Conservation (phyloP, 495 filamentous ascomycete species). For the Xylaria flabelliformis region DNA sequence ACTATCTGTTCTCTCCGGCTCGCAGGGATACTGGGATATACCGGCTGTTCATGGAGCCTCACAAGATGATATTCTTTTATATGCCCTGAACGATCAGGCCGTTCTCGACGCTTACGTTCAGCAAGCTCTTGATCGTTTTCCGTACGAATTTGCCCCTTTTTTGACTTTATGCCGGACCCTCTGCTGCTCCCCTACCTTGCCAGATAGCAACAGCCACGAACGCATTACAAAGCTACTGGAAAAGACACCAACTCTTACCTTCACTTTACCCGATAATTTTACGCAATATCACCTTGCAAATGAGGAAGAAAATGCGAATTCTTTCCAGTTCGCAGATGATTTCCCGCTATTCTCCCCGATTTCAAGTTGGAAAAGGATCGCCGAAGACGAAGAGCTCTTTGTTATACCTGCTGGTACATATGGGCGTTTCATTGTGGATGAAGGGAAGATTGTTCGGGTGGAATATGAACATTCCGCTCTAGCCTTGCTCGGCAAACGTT, state of each 20-base stretch:
- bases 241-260: constrained; percentile 73
- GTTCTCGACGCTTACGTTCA: constrained; percentile 64
- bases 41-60: constrained; percentile 43
- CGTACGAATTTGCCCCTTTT: constrained; percentile 86
- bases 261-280: constrained; percentile 69
- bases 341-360: constrained; percentile 59
- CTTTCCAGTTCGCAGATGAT: constrained; percentile 59
- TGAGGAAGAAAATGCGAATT: constrained; percentile 84
- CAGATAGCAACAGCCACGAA: constrained; percentile 58
- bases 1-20: constrained; percentile 64
- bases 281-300: constrained; percentile 72
- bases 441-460: constrained; percentile 60
- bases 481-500: constrained; percentile 75
- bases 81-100: constrained; percentile 61
- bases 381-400: constrained; percentile 49
- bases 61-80: constrained; percentile 54
- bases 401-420: constrained; percentile 66
- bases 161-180: constrained; percentile 55
- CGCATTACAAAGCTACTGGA: constrained; percentile 63
- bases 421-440: constrained; percentile 74
- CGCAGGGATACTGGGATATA: constrained; percentile 61
- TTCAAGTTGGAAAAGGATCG: constrained; percentile 37
- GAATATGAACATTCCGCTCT: constrained; percentile 78
- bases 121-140: constrained; percentile 75
- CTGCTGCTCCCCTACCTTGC: constrained; percentile 40